A percentile compares a stretch with the other conserved stretches of the same genome.
These are phyloP conservation scores for Rhizopus delemar DNA, from an alignment of 371 early-diverging fungal species.

Conservation along the genomic window DNA sequence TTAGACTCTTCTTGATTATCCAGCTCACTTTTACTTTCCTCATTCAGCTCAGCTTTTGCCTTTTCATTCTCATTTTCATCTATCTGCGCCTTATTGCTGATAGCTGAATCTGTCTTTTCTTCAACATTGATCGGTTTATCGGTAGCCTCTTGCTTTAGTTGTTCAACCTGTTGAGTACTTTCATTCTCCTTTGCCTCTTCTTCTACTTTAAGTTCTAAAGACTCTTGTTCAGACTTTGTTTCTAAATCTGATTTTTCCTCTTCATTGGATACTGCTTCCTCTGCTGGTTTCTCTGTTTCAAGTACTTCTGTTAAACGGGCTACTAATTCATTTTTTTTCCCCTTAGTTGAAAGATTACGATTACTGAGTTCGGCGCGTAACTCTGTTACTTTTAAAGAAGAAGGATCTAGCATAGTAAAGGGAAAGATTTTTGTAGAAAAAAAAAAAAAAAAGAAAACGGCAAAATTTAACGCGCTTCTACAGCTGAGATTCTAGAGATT, in stretches of 20 bases:
- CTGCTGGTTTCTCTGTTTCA: conserved; percentile 5
- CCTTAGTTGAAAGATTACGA: conserved; percentile 63
- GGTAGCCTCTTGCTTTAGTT: background rate
- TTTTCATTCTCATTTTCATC: conserved; percentile 15
- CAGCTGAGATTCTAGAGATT: too few species aligned
- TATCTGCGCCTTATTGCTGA: background rate
- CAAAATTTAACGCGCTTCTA: background rate
- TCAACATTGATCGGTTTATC: background rate
- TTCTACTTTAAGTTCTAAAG: background rate
- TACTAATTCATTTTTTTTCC: conserved; percentile 74
- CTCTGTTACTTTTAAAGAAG: conserved; percentile 60
- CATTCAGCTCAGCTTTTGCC: background rate
- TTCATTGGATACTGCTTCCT: background rate
- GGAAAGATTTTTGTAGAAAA: background rate
- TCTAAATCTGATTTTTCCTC: background rate
- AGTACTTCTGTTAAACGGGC: conserved; percentile 65
- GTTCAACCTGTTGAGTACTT: background rate
- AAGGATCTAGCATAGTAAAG: conserved; percentile 12
- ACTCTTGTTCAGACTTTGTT: background rate
- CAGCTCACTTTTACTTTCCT: background rate
- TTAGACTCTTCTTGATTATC: conserved; percentile 8
- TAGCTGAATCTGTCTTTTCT: background rate
- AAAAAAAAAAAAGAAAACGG: background rate
- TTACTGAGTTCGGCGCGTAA: conserved; percentile 63
- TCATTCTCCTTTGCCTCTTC: conserved; percentile 7